phyloP scores from a whole-genome alignment of 1,284 basidiomycete genomes.

The Ustilago curta region DNA sequence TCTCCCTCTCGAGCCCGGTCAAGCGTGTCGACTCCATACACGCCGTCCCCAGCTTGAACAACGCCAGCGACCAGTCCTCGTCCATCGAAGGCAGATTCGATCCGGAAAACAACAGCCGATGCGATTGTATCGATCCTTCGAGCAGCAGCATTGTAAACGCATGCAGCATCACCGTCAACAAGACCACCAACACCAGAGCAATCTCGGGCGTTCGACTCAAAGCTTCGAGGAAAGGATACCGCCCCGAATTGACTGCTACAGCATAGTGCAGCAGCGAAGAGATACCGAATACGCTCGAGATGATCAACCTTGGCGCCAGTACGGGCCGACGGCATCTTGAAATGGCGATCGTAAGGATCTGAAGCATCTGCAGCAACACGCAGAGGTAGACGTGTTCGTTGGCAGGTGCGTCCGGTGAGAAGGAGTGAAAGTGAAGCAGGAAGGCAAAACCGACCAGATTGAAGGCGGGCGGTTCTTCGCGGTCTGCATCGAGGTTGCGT shows the following conservation, averaged over 20 bases:
- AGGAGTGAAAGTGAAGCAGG: conserved; percentile 58
- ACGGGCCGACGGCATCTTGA: conserved; percentile 43
- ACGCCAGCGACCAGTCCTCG: conserved; percentile 63
- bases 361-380: conserved; percentile 55
- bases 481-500: conserved; percentile 55
- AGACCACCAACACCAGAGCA: conserved; percentile 47
- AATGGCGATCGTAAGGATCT: conserved; percentile 47
- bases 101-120: conserved; percentile 51
- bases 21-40: conserved; percentile 65
- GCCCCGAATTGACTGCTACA: conserved; percentile 33
- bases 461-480: conserved; percentile 59
- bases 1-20: conserved; percentile 56
- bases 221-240: conserved; percentile 60
- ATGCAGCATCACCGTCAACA: conserved; percentile 57
- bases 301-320: conserved; percentile 39
- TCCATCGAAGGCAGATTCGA: conserved; percentile 50
- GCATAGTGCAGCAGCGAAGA: conserved; percentile 54
- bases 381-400: conserved; percentile 62
- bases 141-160: conserved; percentile 60
- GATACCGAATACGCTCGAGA: conserved; percentile 56
- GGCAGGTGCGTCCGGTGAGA: conserved; percentile 49
- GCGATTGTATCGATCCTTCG: conserved; percentile 43
- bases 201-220: conserved; percentile 58
- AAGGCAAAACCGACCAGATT: conserved; percentile 64
- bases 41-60: conserved; percentile 64